Evolutionary conservation across 305 asterid species (phyloP).

Genomic region (Fraxinus nigra): DNA sequence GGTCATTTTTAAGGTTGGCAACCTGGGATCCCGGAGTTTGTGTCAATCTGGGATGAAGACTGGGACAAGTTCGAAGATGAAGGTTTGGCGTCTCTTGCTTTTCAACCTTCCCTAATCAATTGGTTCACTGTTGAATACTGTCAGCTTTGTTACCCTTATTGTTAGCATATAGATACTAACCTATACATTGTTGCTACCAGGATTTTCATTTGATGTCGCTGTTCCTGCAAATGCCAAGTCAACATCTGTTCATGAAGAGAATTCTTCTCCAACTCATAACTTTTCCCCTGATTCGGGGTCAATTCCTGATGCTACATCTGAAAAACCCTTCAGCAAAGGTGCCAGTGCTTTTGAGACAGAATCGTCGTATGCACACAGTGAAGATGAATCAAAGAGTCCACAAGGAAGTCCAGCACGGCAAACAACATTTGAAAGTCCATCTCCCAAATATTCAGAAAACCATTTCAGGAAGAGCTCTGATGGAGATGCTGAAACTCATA

Average conservation of each 20-base stretch:
- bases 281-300: slow-evolving; percentile 57
- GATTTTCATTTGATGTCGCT: slow-evolving; percentile 73
- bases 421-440: slow-evolving; percentile 57
- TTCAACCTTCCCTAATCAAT: background rate
- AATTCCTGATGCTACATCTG: slow-evolving; percentile 53
- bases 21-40: slow-evolving; percentile 83
- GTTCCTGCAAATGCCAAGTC: slow-evolving; percentile 55
- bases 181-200: slow-evolving; percentile 38
- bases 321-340: slow-evolving; percentile 45
- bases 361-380: slow-evolving; percentile 53
- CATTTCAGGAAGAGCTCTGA: slow-evolving; percentile 67
- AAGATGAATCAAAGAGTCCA: slow-evolving; percentile 80
- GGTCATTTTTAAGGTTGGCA: slow-evolving; percentile 71
- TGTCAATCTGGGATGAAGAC: slow-evolving; percentile 96
- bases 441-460: slow-evolving; percentile 54
- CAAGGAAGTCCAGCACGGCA: slow-evolving; percentile 66
- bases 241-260: slow-evolving; percentile 42
- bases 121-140: background rate
- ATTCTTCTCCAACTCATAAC: slow-evolving; percentile 57
- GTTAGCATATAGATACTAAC: background rate
- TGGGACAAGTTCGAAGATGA: slow-evolving; percentile 99
- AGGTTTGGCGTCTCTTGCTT: slow-evolving; percentile 49
- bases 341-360: slow-evolving; percentile 57
- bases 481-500: slow-evolving; percentile 63
- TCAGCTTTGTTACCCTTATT: background rate